Evolutionary conservation across 2,329 filamentous ascomycete species (phyloP).

Genomic region (Aspergillus sp.): DNA sequence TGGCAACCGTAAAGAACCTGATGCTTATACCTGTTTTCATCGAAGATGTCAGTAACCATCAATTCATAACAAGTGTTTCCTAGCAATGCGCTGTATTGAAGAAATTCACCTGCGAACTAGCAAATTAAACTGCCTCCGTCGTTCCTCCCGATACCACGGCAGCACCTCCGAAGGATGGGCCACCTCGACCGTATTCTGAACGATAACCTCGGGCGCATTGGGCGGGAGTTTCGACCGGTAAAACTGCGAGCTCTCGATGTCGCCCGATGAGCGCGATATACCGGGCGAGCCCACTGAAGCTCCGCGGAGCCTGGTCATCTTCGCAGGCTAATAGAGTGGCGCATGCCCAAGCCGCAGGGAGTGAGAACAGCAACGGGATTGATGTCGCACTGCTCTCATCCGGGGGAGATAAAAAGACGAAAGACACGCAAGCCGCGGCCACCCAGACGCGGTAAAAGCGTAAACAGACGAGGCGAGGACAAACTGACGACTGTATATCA

Average conservation of each 20-base stretch:
- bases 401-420: no score
- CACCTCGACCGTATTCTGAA: constrained; percentile 33
- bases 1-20: constrained; percentile 79
- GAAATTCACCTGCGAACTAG: constrained; percentile 56
- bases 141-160: constrained; percentile 32
- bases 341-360: constrained; percentile 18
- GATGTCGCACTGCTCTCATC: not conserved
- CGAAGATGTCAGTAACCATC: not conserved
- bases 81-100: not conserved
- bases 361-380: not conserved
- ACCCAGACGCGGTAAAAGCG: not conserved
- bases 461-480: not conserved
- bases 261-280: constrained; percentile 15
- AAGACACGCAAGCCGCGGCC: not conserved
- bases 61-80: no score
- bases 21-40: constrained; percentile 56
- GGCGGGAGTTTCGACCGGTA: constrained; percentile 34
- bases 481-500: constrained; percentile 15
- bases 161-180: constrained; percentile 30
- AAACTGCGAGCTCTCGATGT: constrained; percentile 21
- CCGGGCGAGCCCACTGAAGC: constrained; percentile 28
- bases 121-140: constrained; percentile 44
- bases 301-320: constrained; percentile 38
- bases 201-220: constrained; percentile 32
- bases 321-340: constrained; percentile 9